Conservation (phyloP, 179 eudicot genomes). For the Silene coronaria region DNA sequence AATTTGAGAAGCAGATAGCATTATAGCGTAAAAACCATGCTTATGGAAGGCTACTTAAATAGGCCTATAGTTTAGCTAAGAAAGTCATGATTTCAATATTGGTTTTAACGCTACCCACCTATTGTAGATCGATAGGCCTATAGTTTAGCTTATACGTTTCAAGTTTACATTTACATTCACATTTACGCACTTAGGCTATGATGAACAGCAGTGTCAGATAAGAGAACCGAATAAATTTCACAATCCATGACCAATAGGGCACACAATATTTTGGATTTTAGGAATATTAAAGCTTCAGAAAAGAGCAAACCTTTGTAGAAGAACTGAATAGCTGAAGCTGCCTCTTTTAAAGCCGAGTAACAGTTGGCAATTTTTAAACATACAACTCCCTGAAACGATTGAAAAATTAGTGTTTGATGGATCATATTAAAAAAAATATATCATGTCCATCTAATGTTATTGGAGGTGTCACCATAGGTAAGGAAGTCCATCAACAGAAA, state of each 20-base stretch:
- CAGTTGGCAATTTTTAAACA: constrained; percentile 65
- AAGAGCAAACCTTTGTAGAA: constrained; percentile 57
- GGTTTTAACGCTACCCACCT: too few relatives aligned
- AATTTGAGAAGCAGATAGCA: not conserved
- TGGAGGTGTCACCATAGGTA: not conserved
- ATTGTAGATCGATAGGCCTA: not conserved
- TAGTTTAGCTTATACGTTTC: too few relatives aligned
- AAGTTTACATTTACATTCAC: too few relatives aligned
- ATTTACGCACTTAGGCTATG: not conserved
- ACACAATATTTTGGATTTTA: not conserved
- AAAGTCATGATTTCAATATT: too few relatives aligned
- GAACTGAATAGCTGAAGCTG: constrained; percentile 52
- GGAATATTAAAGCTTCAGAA: not conserved
- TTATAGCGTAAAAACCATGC: not conserved
- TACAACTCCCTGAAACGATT: constrained; percentile 44
- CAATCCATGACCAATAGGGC: constrained; percentile 6
- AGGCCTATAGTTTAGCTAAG: too few relatives aligned
- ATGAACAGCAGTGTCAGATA: not conserved
- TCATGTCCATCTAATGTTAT: too few relatives aligned
- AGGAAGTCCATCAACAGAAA: not conserved
- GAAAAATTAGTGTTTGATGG: not conserved
- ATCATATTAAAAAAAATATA: not conserved
- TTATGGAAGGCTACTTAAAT: not conserved
- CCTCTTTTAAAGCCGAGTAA: constrained; percentile 38
- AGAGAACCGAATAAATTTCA: not conserved